These are phyloP conservation scores for Saturnispora bothae DNA, from an alignment of 805 yeast genomes.

Conservation along the genomic window DNA sequence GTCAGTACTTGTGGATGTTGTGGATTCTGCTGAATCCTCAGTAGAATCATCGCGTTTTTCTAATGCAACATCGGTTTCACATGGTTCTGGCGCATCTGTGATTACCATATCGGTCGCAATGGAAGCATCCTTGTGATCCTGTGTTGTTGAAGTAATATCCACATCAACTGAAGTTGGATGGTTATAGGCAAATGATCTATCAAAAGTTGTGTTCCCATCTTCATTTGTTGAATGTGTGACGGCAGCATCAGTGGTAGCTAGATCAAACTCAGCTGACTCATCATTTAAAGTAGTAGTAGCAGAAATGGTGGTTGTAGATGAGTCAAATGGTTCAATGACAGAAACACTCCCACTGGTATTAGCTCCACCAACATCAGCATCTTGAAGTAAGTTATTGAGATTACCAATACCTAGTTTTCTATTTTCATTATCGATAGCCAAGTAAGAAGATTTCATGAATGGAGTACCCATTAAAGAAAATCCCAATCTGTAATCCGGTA, in stretches of 20 bases:
- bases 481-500: slow-evolving; percentile 39
- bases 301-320: not conserved
- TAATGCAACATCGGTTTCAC: no score
- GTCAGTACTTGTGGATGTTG: not conserved
- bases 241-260: not conserved
- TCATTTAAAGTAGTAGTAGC: not conserved
- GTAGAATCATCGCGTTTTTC: slow-evolving; percentile 1
- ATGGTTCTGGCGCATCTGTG: not conserved
- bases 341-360: not conserved
- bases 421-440: slow-evolving; percentile 58
- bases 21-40: no score
- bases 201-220: not conserved
- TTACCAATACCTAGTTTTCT: slow-evolving; percentile 37
- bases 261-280: not conserved
- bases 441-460: slow-evolving; percentile 39
- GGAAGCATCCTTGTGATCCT: not conserved
- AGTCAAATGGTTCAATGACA: not conserved
- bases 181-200: not conserved
- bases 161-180: no score
- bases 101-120: no score
- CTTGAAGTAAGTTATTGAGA: slow-evolving; percentile 32
- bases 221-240: not conserved
- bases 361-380: not conserved
- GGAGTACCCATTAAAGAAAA: slow-evolving; percentile 49
- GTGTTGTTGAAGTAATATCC: no score